Conservation (phyloP, 441 rosid species). For the Manihot esculenta region DNA sequence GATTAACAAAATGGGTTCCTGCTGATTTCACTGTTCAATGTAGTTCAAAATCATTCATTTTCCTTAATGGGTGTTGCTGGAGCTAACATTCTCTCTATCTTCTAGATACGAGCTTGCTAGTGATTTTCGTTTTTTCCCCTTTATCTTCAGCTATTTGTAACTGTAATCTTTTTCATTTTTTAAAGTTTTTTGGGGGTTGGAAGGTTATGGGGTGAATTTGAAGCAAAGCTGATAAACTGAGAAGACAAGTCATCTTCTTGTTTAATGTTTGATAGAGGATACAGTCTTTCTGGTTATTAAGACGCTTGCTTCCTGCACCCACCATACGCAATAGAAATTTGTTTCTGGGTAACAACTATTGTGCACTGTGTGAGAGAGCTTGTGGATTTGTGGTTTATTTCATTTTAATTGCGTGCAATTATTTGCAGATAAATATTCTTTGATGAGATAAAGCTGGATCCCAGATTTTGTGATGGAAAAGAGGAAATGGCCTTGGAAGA, state of each 20-base stretch:
- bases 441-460: constrained; percentile 32
- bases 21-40: constrained; percentile 16
- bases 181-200: constrained; percentile 21
- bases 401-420: constrained; percentile 9
- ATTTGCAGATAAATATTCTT: constrained; percentile 35
- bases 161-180: constrained; percentile 21
- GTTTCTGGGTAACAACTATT: constrained; percentile 4
- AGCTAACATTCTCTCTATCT: constrained; percentile 10
- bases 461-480: constrained; percentile 54
- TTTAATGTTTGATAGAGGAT: constrained; percentile 16
- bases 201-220: constrained; percentile 40
- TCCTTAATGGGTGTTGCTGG: constrained; percentile 7
- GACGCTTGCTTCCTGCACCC: not conserved
- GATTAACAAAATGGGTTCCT: constrained; percentile 21
- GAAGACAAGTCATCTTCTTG: constrained; percentile 35
- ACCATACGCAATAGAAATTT: constrained; percentile 9
- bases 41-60: constrained; percentile 12
- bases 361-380: constrained; percentile 2
- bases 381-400: constrained; percentile 6
- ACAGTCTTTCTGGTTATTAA: constrained; percentile 16
- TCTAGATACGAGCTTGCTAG: not conserved
- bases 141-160: constrained; percentile 19
- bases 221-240: constrained; percentile 50
- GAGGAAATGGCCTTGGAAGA: constrained; percentile 70
- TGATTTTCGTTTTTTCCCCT: not conserved